phyloP scores from a whole-genome alignment of 208 protist species.

The Plasmodiophora brassicae region DNA sequence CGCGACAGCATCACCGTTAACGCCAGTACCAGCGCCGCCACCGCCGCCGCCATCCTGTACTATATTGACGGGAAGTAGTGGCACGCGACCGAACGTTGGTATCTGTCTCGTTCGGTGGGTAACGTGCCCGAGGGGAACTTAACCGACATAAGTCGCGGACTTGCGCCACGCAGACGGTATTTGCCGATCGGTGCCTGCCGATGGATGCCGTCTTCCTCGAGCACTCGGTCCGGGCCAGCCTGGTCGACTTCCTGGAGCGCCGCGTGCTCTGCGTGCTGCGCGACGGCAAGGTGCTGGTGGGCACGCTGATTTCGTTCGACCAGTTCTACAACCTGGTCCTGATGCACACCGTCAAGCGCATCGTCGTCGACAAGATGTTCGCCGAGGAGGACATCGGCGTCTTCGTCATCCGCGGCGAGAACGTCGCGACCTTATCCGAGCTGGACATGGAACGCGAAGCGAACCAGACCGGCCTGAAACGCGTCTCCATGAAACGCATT shows the following conservation, averaged over 20 bases:
- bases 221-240: not conserved
- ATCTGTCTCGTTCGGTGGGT: too few species aligned
- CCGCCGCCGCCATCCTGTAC: too few species aligned
- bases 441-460: not conserved
- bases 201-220: slow-evolving; percentile 13
- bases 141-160: too few species aligned
- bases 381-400: not conserved
- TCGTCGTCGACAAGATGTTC: slow-evolving; percentile 29
- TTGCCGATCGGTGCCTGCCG: too few species aligned
- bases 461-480: not conserved
- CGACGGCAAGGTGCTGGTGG: not conserved
- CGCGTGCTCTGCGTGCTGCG: not conserved
- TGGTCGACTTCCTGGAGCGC: slow-evolving; percentile 19
- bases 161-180: too few species aligned
- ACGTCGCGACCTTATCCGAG: slow-evolving; percentile 1
- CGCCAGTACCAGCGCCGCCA: too few species aligned
- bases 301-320: slow-evolving; percentile 4
- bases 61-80: too few species aligned
- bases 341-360: not conserved
- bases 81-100: too few species aligned
- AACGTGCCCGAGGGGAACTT: too few species aligned
- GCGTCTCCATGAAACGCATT: slow-evolving; percentile 3
- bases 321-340: slow-evolving; percentile 36
- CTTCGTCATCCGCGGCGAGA: not conserved
- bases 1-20: too few species aligned